Conservation (phyloP, 1,284 basidiomycete species). For the Gomphus sp. region DNA sequence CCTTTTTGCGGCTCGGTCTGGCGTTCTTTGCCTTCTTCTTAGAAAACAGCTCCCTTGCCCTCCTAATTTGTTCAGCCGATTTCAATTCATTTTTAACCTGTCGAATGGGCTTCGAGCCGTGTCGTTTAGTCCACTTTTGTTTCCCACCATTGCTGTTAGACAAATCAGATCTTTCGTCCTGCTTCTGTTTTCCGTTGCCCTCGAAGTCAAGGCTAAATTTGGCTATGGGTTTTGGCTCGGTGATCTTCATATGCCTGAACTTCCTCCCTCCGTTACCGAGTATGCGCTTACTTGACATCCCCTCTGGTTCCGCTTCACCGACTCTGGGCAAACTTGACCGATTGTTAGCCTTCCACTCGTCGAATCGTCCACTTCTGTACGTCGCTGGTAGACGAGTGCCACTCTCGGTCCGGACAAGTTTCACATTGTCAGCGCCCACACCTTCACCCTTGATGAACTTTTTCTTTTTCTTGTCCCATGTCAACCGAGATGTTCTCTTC, state of each 20-base stretch:
- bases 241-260: constrained; percentile 60
- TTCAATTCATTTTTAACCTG: constrained; percentile 74
- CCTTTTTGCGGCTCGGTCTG: constrained; percentile 43
- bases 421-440: constrained; percentile 86
- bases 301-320: constrained; percentile 66
- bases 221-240: constrained; percentile 62
- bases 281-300: constrained; percentile 20
- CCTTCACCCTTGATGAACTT: constrained; percentile 86
- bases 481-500: constrained; percentile 55
- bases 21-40: constrained; percentile 69
- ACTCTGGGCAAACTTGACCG: constrained; percentile 66
- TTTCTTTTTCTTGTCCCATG: constrained; percentile 97
- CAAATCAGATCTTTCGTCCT: constrained; percentile 23
- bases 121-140: constrained; percentile 29
- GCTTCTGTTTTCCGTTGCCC: constrained; percentile 57
- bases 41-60: constrained; percentile 52
- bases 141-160: constrained; percentile 16
- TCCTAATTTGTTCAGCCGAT: constrained; percentile 77
- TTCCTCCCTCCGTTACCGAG: constrained; percentile 36
- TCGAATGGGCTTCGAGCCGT: constrained; percentile 49
- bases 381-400: constrained; percentile 89
- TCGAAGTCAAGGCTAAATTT: constrained; percentile 61
- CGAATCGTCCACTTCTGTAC: constrained; percentile 89
- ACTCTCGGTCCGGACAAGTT: constrained; percentile 89
- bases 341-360: constrained; percentile 87